Base-by-base conservation (phyloP, 192 early-diverging fungal genomes). In the Umbelopsis sp. region DNA sequence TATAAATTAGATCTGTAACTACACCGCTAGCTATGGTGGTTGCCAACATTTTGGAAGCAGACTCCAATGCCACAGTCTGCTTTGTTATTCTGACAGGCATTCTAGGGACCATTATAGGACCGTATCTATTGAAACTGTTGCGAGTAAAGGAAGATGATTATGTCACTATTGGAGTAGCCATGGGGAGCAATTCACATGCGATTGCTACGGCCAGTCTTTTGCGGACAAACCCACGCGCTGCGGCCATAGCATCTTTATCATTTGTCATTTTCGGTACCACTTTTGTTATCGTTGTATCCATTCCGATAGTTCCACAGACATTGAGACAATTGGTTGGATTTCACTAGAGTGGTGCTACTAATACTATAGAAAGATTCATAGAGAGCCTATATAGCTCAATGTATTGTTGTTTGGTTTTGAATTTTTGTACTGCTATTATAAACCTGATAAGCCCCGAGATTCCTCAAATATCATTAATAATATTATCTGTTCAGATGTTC, bases 221-320 rank as follows among this genome's bases (percentile, higher is more conserved):
- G 25, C 52, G 49, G 38, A 53, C 68, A 0, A 53, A 70, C 25
- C 68, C 68, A 7, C 45, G 68, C 45, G 68, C 68, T 10, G 68
- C 68, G 8, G 68, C 68, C 24, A 70, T 70, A 3, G 47, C 68
- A 4, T 70, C 68, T 1, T 53, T 70, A 22, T 70, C 68, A 6
- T 70, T 70, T 49, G 68, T 70, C 21, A 50, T 70, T 14, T 70
- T 70, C 52, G 68, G 68, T 4, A 70, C 68, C 47, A 32, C 52
- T 26, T 70, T 50, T 38, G 45, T 70, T 24, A 49, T 70, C 22
- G 10, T 70, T 22, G 45, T 50, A 32, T 70, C 68, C 10, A 70
- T 70, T 25, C 68, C 68, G 2, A 12, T 70, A 25, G 38, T 70
- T 34, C 68, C 68, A 11, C 41, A 70, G 11, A 41, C 52, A 32